Percentiles rank a stretch among this genome's conserved stretches.
These are phyloP conservation scores for Pisolithus microcarpus DNA, from an alignment of 768 basidiomycete genomes.

Conservation along the genomic window DNA sequence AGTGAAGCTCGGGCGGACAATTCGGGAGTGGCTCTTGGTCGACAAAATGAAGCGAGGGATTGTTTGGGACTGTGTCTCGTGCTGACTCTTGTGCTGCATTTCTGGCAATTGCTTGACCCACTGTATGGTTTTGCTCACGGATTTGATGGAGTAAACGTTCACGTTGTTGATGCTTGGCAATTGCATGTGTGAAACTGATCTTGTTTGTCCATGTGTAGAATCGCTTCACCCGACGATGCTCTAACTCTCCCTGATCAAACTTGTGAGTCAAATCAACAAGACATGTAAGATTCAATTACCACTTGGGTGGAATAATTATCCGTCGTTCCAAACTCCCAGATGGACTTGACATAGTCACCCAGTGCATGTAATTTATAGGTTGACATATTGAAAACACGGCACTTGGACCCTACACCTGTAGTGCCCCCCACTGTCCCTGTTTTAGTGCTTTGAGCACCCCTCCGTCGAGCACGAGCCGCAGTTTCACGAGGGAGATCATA, in stretches of 20 bases:
- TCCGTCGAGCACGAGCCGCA: neutral
- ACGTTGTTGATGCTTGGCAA: constrained; percentile 20
- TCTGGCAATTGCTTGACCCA: too few relatives aligned
- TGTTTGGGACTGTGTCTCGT: neutral
- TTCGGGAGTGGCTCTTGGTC: constrained; percentile 6
- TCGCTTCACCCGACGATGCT: constrained; percentile 32
- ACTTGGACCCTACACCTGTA: neutral
- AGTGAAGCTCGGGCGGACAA: constrained; percentile 5
- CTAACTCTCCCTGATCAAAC: constrained; percentile 29
- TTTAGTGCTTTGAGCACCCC: neutral
- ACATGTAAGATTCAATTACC: constrained; percentile 12
- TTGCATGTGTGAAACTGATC: constrained; percentile 20
- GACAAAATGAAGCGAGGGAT: constrained; percentile 3
- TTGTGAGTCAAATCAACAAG: neutral
- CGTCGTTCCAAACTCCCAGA: constrained; percentile 26
- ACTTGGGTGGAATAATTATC: constrained; percentile 33
- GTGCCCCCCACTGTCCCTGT: neutral
- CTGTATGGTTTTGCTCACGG: neutral
- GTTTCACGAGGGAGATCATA: constrained; percentile 10
- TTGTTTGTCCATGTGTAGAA: constrained; percentile 34
- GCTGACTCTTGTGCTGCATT: neutral
- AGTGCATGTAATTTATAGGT: constrained; percentile 32
- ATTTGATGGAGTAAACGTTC: constrained; percentile 3
- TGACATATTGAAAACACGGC: constrained; percentile 1
- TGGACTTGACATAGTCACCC: constrained; percentile 23